Percentiles rank a stretch among this genome's conserved stretches.
These are phyloP conservation scores for Huntiella bhutanensis DNA, from an alignment of 2,329 filamentous ascomycete genomes.

Conservation along the genomic window DNA sequence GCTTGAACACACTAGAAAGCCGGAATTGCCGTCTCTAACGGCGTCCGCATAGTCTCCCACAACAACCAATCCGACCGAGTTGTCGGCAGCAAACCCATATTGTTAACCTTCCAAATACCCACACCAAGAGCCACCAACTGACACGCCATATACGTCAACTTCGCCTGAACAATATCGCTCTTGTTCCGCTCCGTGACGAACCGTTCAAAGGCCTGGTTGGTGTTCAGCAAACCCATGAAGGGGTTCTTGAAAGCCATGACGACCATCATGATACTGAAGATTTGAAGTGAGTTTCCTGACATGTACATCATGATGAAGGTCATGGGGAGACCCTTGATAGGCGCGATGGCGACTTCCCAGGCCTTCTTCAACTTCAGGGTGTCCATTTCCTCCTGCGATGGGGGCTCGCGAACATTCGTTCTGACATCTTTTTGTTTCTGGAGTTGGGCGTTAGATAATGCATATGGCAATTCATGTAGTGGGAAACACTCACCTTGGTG, in stretches of 20 bases:
- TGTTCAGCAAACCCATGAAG: conserved; percentile 62
- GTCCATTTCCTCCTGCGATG: conserved; percentile 73
- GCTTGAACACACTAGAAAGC: conserved; percentile 23
- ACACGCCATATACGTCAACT: conserved; percentile 72
- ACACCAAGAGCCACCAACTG: conserved; percentile 68
- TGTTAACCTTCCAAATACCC: conserved; percentile 91
- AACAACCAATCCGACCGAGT: conserved; percentile 95
- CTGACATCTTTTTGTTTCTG: conserved; percentile 34
- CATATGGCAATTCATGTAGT: neutral
- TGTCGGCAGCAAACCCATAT: conserved; percentile 90
- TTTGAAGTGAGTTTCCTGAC: conserved; percentile 94
- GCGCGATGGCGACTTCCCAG: conserved; percentile 89
- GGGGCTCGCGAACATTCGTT: conserved; percentile 37
- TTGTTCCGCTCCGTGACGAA: conserved; percentile 72
- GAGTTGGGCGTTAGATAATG: neutral
- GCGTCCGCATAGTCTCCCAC: conserved; percentile 64
- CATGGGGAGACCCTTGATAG: conserved; percentile 90
- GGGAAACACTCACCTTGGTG: conserved; percentile 28
- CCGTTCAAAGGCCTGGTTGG: conserved; percentile 73
- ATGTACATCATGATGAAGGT: conserved; percentile 99
- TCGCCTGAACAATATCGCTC: conserved; percentile 58
- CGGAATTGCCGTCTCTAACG: conserved; percentile 46
- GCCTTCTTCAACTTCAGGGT: conserved; percentile 95
- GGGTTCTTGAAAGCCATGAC: conserved; percentile 98
- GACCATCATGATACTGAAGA: conserved; percentile 99